Base-by-base conservation (phyloP, 1,284 basidiomycete genomes). In the Ceratobasidium sp. region DNA sequence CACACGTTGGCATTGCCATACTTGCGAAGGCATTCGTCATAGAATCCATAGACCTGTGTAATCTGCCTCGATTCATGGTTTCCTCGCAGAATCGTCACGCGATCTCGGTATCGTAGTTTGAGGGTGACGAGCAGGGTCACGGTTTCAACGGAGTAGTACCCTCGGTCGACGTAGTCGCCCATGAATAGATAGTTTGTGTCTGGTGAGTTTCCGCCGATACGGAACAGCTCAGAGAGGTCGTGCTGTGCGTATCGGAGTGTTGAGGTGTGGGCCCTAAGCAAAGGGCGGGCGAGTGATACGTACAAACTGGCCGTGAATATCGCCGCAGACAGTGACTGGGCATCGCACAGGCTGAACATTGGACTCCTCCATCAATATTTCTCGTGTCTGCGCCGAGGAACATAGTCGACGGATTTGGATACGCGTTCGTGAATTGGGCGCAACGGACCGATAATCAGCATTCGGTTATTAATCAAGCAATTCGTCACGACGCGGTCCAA, bases 151-250 rank as follows among this genome's bases (percentile, higher is more conserved):
- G 95, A 98, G 86, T 99, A 99, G 86, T 98, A 99, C 32, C 97
- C 97, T 80, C 98, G 91, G 86, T 99, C 98, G 78, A 99, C 98
- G 80, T 98, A 99, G 86, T 99, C 97, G 55, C 98, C 98, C 98
- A 99, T 99, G 87, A 99, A 99, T 78, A 99, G 92, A 83, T 99
- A 99, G 85, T 99, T 99, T 76, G 98, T 98, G 85, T 99, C 98
- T 73, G 97, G 98, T 52, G 96, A 98, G 85, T 98, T 98, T 75
- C 97, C 98, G 69, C 98, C 97, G 81, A 99, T 99, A 72, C 96
- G 92, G 86, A 99, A 99, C 57, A 99, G 91, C 82, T 99, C 98
- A 75, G 96, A 98, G 72, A 99, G 91, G 85, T 99, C 98, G 83
- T 98, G 96, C 96, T 98, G 81, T 32, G 71, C 43, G 55, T 30